A percentile compares a stretch with the other conserved stretches of the same genome.
Evolutionary conservation across 2,329 filamentous ascomycete species (phyloP).

Genomic region (Ophiostoma australiae): DNA sequence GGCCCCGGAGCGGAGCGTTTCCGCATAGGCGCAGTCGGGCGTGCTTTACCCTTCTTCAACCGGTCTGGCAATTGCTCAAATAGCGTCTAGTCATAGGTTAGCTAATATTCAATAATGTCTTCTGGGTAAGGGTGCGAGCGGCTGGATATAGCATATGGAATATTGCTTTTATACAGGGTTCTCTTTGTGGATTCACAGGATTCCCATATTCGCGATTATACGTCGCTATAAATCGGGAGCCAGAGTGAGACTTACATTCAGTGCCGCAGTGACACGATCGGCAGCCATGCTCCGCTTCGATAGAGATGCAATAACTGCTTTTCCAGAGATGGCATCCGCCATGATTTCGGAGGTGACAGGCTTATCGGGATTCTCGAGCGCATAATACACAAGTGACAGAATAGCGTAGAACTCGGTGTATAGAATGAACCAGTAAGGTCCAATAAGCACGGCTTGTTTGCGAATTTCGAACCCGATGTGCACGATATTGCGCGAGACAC

Average conservation of each 20-base stretch:
- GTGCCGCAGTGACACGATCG: slow-evolving; percentile 72
- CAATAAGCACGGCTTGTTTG: slow-evolving; percentile 49
- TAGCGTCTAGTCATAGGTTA: slow-evolving; percentile 51
- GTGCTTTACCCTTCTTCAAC: slow-evolving; percentile 50
- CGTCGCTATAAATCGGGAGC: not conserved
- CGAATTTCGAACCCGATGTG: slow-evolving; percentile 64
- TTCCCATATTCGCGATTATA: not conserved
- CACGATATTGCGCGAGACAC: slow-evolving; percentile 66
- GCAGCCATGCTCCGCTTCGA: slow-evolving; percentile 83
- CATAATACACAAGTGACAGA: slow-evolving; percentile 72
- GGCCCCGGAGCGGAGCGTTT: slow-evolving; percentile 53
- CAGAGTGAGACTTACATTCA: slow-evolving; percentile 56
- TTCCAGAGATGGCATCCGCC: slow-evolving; percentile 77
- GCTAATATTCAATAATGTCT: not conserved
- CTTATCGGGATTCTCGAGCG: slow-evolving; percentile 73
- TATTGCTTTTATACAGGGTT: not conserved
- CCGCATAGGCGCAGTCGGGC: slow-evolving; percentile 41
- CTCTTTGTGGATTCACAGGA: not conserved
- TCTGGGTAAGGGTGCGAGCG: not conserved
- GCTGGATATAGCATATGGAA: not conserved
- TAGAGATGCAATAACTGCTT: slow-evolving; percentile 72
- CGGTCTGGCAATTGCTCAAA: slow-evolving; percentile 79
- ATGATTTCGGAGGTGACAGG: slow-evolving; percentile 72
- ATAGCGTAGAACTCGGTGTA: slow-evolving; percentile 81
- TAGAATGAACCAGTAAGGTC: slow-evolving; percentile 81